These are phyloP conservation scores for Beauveria scarabaeidicola DNA, from an alignment of 2,329 filamentous ascomycete genomes.

Conservation along the genomic window DNA sequence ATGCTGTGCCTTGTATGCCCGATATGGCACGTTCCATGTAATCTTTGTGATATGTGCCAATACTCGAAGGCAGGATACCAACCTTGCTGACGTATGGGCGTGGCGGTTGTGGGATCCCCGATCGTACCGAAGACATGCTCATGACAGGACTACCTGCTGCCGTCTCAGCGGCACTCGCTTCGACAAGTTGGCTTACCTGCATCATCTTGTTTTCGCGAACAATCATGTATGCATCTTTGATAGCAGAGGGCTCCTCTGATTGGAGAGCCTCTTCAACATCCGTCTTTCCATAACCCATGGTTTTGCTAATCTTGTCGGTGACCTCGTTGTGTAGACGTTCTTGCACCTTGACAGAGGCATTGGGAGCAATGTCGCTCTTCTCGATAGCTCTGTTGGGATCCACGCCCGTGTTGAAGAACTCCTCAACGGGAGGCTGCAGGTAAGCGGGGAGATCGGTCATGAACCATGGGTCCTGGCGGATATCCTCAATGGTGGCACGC, in stretches of 20 bases:
- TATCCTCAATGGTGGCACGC: constrained; percentile 87
- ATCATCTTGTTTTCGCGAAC: constrained; percentile 96
- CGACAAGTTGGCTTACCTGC: constrained; percentile 61
- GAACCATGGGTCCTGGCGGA: constrained; percentile 92
- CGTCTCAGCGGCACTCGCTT: constrained; percentile 25
- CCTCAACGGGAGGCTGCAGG: constrained; percentile 76
- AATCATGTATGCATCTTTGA: constrained; percentile 98
- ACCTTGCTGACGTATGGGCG: constrained; percentile 71
- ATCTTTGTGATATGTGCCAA: constrained; percentile 84
- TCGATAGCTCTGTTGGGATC: constrained; percentile 89
- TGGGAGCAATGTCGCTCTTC: constrained; percentile 69
- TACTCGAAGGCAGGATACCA: constrained; percentile 80
- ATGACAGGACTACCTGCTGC: constrained; percentile 41
- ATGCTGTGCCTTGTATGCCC: constrained; percentile 36
- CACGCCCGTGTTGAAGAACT: constrained; percentile 89
- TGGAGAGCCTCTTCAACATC: constrained; percentile 92
- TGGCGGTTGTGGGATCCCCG: constrained; percentile 41
- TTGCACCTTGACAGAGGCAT: constrained; percentile 68
- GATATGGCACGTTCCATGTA: constrained; percentile 69
- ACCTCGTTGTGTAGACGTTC: constrained; percentile 88
- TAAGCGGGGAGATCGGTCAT: constrained; percentile 78
- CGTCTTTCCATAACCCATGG: constrained; percentile 92
- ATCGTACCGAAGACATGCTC: constrained; percentile 47
- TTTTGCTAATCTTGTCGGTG: constrained; percentile 91
- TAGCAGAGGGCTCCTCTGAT: constrained; percentile 88